Evolutionary conservation across 352 stramenopile species (phyloP).

Genomic region (Globisporangium heterothallicum): DNA sequence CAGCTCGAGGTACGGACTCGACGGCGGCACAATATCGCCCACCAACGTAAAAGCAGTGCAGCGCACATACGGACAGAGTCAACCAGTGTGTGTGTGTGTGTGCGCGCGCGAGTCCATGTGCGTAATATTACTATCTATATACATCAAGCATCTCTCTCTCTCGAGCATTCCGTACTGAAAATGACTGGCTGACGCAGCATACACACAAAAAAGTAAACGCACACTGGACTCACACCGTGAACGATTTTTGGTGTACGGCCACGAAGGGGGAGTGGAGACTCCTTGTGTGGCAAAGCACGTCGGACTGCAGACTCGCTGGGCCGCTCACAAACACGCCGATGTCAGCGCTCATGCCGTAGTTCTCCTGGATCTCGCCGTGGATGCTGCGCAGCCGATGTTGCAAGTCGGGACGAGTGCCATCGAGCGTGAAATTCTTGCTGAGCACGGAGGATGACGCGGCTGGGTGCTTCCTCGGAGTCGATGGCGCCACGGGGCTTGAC

Average conservation of each 20-base stretch:
- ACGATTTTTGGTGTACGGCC: constrained; percentile 41
- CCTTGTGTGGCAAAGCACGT: constrained; percentile 23
- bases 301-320: constrained; percentile 28
- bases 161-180: no score
- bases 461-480: constrained; percentile 30
- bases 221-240: constrained; percentile 27
- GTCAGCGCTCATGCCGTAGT: constrained; percentile 34
- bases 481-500: constrained; percentile 24
- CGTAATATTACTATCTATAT: no score
- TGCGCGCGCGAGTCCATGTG: no score
- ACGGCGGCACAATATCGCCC: no score
- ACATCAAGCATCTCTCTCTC: neutral
- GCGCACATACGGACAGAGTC: no score
- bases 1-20: no score
- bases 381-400: constrained; percentile 21
- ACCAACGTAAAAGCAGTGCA: no score
- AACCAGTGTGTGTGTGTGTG: no score
- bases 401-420: constrained; percentile 37
- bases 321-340: constrained; percentile 45
- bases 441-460: constrained; percentile 24
- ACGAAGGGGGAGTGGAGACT: constrained; percentile 29
- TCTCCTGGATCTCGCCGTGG: constrained; percentile 45
- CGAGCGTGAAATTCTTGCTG: constrained; percentile 27
- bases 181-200: neutral
- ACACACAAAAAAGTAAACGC: neutral